phyloP scores from a whole-genome alignment of 192 early-diverging fungal genomes.

The Coemansia umbellata region DNA sequence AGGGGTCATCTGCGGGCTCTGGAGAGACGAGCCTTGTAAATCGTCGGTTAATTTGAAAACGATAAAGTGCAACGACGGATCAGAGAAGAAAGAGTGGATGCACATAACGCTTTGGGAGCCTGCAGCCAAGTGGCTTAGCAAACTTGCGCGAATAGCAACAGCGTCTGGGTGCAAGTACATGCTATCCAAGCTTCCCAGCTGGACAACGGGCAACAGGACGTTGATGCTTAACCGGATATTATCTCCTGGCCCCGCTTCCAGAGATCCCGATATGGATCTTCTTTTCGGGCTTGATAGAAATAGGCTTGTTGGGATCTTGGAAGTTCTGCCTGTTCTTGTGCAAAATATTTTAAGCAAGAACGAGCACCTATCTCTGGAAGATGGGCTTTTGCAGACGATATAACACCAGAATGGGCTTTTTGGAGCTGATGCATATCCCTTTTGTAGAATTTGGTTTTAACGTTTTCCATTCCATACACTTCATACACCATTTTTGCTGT shows the following conservation, averaged over 20 bases:
- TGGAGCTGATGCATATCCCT: no score
- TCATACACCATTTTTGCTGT: no score
- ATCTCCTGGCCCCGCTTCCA: neutral
- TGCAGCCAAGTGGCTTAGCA: conserved; percentile 24
- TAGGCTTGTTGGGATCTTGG: conserved; percentile 17
- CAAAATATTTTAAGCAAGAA: neutral
- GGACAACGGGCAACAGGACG: conserved; percentile 1
- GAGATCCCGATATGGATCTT: conserved; percentile 10
- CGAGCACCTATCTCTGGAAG: conserved; percentile 10
- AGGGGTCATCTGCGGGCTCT: conserved; percentile 15
- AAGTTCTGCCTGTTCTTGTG: conserved; percentile 13
- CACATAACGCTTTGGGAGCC: conserved; percentile 20
- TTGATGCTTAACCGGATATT: neutral
- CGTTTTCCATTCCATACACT: no score
- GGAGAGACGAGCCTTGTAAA: conserved; percentile 11
- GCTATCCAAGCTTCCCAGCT: conserved; percentile 11
- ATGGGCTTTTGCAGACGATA: conserved; percentile 4
- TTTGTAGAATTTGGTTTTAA: no score
- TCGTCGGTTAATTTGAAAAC: conserved; percentile 6
- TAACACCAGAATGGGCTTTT: no score
- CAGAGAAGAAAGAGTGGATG: conserved; percentile 8
- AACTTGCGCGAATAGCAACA: conserved; percentile 3
- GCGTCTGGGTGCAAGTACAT: conserved; percentile 11
- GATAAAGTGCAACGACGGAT: neutral
- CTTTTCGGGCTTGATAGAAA: conserved; percentile 25